A percentile compares a stretch with the other conserved stretches of the same genome.
phyloP scores from a whole-genome alignment of 2,329 filamentous ascomycete genomes.

The Elsinoe ampelina region DNA sequence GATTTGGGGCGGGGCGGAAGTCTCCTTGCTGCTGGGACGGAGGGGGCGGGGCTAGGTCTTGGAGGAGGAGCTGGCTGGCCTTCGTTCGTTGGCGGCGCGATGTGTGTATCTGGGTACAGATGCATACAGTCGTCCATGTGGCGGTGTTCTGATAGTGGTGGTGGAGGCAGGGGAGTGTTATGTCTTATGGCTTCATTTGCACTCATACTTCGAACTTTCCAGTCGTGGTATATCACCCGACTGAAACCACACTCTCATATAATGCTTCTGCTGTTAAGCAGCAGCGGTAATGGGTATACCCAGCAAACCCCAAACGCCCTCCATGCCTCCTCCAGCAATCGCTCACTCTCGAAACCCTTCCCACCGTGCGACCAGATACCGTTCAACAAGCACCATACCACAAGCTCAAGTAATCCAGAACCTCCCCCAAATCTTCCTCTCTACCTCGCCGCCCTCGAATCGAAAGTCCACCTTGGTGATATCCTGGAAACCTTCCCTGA shows the following conservation, averaged over 20 bases:
- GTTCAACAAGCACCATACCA: not conserved
- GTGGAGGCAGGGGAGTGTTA: too few relatives aligned
- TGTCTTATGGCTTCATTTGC: too few relatives aligned
- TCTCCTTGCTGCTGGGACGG: not conserved
- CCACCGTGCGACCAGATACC: too few relatives aligned
- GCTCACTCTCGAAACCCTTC: too few relatives aligned
- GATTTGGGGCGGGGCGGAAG: not conserved
- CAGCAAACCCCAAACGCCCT: too few relatives aligned
- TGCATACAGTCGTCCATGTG: not conserved
- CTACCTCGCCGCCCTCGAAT: conserved; percentile 60
- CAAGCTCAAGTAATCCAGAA: conserved; percentile 53
- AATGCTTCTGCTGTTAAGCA: too few relatives aligned
- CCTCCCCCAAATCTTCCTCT: conserved; percentile 61
- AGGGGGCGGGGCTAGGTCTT: not conserved
- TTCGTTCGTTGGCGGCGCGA: not conserved
- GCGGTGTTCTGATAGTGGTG: not conserved
- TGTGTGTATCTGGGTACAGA: not conserved
- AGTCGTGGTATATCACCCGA: too few relatives aligned
- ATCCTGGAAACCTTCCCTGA: conserved; percentile 75
- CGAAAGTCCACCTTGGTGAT: conserved; percentile 66
- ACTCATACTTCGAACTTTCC: too few relatives aligned
- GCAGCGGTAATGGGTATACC: too few relatives aligned
- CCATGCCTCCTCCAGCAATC: too few relatives aligned
- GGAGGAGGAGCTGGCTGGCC: not conserved
- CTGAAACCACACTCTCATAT: too few relatives aligned